Evolutionary conservation across 1,139 yeast species (phyloP), one percentile per base, ranked within the genome.

Genomic region (Nakaseomyces nivariensis): DNA sequence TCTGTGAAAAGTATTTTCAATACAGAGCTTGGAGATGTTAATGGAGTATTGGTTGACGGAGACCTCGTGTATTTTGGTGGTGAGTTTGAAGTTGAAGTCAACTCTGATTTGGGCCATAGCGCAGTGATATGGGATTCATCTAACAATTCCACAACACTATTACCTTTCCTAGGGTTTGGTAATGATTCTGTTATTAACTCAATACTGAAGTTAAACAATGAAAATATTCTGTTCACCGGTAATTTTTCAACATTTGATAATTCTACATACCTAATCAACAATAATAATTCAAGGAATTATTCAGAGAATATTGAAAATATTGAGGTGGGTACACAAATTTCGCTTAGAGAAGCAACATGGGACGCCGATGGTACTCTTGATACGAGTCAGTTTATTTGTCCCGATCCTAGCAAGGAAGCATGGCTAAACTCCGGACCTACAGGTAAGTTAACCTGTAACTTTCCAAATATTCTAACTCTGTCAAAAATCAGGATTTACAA

Each of bases 151-250:
- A 68, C 86, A 41, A 52, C 62, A 2, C 67, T 77, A 8, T 72
- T 87, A 1, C 82, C 85, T 0, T 92, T 92, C 68, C 76, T 77
- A 38, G 98, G 98, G 0, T 89, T 92, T 63, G 82, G 82, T 7
- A 61, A 73, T 43, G 72, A 77, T 51, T 72, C 92, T 0, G 56
- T 62, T 1, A 76, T 92, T 24, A 80, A 82, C 55, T 73, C 94
- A n/a, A 89, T 92, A 37, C 57, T 78, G 1, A 74, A 75, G 51
- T 63, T 79, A 31, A 69, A 73, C 29, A 70, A 72, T 38, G 72
- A 74, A 37, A 70, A 68, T 50, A 73, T 92, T 11, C 64, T 92
- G 17, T 92, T 89, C 68, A 95, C 95, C 3, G 98, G 98, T 22
- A 56, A 69, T 4, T 89, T 92, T 62, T 60, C 73, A 52, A 76